phyloP scores from a whole-genome alignment of 495 filamentous ascomycete genomes.

The Rhizodiscina lignyota region DNA sequence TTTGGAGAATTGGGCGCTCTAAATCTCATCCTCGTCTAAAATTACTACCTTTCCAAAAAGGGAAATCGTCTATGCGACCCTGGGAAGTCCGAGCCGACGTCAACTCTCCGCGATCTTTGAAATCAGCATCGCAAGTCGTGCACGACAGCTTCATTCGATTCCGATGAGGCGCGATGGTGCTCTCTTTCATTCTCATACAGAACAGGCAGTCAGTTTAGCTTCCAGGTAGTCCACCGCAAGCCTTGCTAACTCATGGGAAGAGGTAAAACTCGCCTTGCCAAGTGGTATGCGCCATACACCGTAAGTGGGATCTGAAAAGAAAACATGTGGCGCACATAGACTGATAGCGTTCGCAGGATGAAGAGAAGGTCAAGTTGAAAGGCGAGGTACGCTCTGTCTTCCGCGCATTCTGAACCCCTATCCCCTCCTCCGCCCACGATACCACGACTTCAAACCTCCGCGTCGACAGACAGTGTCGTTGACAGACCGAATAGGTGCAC shows the following conservation, averaged over 20 bases:
- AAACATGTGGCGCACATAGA: too few species aligned
- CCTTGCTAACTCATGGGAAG: too few species aligned
- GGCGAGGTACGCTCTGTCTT: conserved; percentile 17
- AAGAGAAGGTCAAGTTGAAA: conserved; percentile 89
- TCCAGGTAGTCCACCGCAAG: background rate
- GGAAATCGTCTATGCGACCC: too few species aligned
- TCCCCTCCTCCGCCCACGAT: background rate
- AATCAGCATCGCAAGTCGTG: too few species aligned
- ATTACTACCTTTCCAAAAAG: too few species aligned
- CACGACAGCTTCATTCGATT: too few species aligned
- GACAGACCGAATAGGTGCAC: conserved; percentile 48
- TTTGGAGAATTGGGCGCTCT: too few species aligned
- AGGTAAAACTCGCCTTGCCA: conserved; percentile 93
- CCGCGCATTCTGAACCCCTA: background rate
- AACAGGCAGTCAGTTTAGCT: conserved; percentile 65
- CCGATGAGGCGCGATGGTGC: conserved; percentile 62
- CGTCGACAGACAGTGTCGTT: conserved; percentile 2
- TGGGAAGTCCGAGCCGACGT: too few species aligned
- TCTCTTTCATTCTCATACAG: conserved; percentile 93
- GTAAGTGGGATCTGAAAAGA: too few species aligned
- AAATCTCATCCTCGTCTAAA: too few species aligned
- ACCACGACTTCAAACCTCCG: background rate
- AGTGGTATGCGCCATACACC: conserved; percentile 95
- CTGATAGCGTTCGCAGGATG: conserved; percentile 35
- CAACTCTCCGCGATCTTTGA: too few species aligned